These are phyloP conservation scores for Candida pseudofarinosa DNA, from an alignment of 805 yeast species.

Conservation along the genomic window DNA sequence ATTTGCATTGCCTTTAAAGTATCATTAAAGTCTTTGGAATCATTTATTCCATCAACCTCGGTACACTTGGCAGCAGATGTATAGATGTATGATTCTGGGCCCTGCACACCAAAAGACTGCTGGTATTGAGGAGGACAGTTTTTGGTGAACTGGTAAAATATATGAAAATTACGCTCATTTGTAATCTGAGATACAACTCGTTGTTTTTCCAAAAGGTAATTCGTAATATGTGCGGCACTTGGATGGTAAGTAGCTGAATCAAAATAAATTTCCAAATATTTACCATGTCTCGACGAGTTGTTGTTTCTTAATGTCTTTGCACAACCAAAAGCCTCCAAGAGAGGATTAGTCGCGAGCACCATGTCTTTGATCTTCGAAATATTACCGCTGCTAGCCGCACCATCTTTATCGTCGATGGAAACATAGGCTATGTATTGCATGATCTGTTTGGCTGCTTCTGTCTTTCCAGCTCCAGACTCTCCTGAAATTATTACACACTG, in stretches of 20 bases:
- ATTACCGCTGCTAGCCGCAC: slow-evolving; percentile 48
- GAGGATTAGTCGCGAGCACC: slow-evolving; percentile 95
- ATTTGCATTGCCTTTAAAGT: slow-evolving; percentile 83
- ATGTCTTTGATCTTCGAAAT: slow-evolving; percentile 90
- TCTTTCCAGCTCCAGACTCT: slow-evolving; percentile 97
- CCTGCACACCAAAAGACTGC: slow-evolving; percentile 82
- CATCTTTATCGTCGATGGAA: slow-evolving; percentile 46
- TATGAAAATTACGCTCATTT: slow-evolving; percentile 94
- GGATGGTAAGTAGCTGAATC: slow-evolving; percentile 74
- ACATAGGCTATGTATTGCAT: slow-evolving; percentile 96
- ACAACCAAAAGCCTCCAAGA: slow-evolving; percentile 88
- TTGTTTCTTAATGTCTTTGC: slow-evolving; percentile 88
- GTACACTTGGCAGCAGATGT: slow-evolving; percentile 86
- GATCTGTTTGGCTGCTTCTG: slow-evolving; percentile 96
- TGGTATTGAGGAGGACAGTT: slow-evolving; percentile 83
- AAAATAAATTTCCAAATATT: slow-evolving; percentile 87
- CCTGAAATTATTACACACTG: slow-evolving; percentile 98
- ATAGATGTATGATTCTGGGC: slow-evolving; percentile 88
- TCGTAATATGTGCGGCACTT: slow-evolving; percentile 92
- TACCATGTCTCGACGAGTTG: slow-evolving; percentile 89
- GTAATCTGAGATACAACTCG: slow-evolving; percentile 94
- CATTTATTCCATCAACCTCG: slow-evolving; percentile 83
- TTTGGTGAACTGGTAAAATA: slow-evolving; percentile 92
- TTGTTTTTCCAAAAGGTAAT: slow-evolving; percentile 89
- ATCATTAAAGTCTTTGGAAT: slow-evolving; percentile 69